Percentiles rank a stretch among this genome's conserved stretches.
Evolutionary conservation across 305 asterid genomes (phyloP).

Genomic region (Fraxinus xanthoxyloides): DNA sequence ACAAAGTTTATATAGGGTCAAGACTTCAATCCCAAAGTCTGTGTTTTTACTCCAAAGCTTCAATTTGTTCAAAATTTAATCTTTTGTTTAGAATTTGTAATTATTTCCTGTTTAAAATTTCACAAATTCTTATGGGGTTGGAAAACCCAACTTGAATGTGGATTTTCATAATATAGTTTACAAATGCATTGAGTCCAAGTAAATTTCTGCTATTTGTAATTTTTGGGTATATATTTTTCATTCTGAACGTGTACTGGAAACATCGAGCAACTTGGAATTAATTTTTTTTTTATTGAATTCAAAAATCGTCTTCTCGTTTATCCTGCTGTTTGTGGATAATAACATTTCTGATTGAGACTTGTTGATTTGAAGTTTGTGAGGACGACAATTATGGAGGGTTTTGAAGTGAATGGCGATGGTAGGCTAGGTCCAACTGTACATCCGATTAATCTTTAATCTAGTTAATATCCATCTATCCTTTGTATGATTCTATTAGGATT

Average conservation of each 20-base stretch:
- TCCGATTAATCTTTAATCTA: no score
- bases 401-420: no score
- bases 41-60: slow-evolving; percentile 23
- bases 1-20: slow-evolving; percentile 58
- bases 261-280: not conserved
- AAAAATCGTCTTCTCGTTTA: not conserved
- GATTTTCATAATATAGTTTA: no score
- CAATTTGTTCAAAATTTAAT: not conserved
- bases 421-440: no score
- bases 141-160: no score
- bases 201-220: slow-evolving; percentile 35
- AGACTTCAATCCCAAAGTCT: slow-evolving; percentile 67
- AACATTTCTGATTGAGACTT: not conserved
- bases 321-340: no score
- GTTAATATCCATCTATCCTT: no score
- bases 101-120: no score
- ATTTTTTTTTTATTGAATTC: not conserved
- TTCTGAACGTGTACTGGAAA: not conserved
- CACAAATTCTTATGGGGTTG: no score
- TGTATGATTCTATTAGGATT: no score
- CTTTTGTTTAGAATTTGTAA: not conserved
- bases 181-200: not conserved
- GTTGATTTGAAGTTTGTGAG: not conserved
- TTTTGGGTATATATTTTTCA: not conserved
- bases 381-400: no score